Base-by-base conservation (phyloP, 73 alveolate genomes). In the Blepharisma japonicum region DNA sequence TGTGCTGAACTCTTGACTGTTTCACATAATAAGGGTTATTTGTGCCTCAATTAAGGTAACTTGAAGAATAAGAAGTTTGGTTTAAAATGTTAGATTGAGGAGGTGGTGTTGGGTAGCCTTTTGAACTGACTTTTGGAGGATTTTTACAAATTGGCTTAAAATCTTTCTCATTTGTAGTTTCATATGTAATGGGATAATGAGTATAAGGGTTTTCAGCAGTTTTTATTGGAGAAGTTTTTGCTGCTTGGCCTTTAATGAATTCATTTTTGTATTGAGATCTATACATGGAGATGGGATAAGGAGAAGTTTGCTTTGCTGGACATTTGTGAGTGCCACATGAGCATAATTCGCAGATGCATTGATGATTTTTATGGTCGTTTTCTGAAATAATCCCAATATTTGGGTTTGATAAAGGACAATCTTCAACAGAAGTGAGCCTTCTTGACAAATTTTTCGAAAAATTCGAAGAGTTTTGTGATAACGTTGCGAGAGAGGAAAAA, bases 251-350 rank as follows among this genome's bases (percentile, higher is more conserved):
- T 18, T 61, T n/a, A 8, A 9, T 14, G 5, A 14, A 61, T 8
- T 61, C 23, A 4, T 11, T 25, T 39, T 14, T 61, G 5, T 61
- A 61, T 61, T 14, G 46, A 20, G 74, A 61, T 9, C 23, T 0
- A 61, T 14, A 61, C 23, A 39, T 61, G 18, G 74, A 61, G 18
- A 61, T 25, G 11, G 74, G 74, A 25, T 61, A 61, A 61, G 74
- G 74, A 32, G 0, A 0, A 48, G 0, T 39, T 5, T 1, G 74
- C n/a, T 14, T 61, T 61, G 50, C 74, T 18, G 74, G 74, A 61
- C 74, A 61, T 14, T 14, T 61, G 5, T 61, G 74, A n/a, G 14
- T 61, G 23, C 74, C 74, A 5, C 74, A 61, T 20, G 74, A 14
- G 46, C 74, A 61, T 61, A 25, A 14, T 61, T n/a, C 47, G 46